These are phyloP conservation scores for Microbotryum scabiosae DNA, from an alignment of 1,284 basidiomycete species.

Conservation along the genomic window DNA sequence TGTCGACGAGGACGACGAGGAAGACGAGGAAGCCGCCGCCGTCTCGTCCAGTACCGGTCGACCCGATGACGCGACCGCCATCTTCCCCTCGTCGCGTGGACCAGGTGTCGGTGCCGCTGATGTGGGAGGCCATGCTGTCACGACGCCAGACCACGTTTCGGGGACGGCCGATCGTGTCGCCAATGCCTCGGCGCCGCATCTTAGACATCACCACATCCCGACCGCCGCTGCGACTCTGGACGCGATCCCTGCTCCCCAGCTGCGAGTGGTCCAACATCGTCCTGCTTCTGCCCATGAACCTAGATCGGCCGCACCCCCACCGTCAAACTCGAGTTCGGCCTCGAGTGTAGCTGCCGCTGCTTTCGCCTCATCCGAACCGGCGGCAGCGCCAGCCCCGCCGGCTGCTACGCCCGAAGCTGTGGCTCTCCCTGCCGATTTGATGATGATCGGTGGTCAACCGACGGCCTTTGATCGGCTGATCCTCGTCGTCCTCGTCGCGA, in stretches of 20 bases:
- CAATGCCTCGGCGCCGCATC: too few species aligned
- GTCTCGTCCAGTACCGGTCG: not conserved
- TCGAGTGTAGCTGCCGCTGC: not conserved
- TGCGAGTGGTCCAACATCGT: not conserved
- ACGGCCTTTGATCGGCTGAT: not conserved
- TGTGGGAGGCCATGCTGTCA: not conserved
- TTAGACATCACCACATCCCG: not conserved
- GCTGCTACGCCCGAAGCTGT: not conserved
- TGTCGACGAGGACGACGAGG: not conserved
- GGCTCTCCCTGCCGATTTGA: not conserved
- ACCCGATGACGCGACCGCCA: not conserved
- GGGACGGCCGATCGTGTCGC: too few species aligned
- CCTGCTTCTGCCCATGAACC: not conserved
- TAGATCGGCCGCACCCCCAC: not conserved
- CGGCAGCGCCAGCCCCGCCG: not conserved
- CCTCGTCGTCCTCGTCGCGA: not conserved
- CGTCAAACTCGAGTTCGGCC: not conserved
- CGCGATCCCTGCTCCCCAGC: not conserved
- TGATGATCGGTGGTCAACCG: not conserved
- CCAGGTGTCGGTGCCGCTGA: not conserved
- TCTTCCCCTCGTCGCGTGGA: not conserved
- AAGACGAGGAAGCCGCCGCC: not conserved
- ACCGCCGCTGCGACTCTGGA: not conserved
- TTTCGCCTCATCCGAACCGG: not conserved
- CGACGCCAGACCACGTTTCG: too few species aligned